Percentiles rank a stretch among this genome's conserved stretches.
Evolutionary conservation across 2,329 filamentous ascomycete genomes (phyloP).

Genomic region (Huntiella omanensis): DNA sequence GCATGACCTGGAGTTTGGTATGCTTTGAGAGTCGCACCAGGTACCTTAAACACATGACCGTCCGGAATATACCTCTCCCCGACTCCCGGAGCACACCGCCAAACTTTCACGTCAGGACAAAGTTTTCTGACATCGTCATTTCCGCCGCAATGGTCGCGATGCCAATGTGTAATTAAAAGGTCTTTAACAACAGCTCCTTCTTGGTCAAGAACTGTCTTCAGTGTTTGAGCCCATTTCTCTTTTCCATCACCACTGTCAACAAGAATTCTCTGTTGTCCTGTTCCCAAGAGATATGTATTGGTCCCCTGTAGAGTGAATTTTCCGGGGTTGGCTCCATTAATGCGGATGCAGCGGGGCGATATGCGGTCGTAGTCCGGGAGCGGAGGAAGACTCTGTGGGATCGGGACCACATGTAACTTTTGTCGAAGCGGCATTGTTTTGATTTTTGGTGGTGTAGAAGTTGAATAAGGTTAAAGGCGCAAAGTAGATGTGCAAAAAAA

Average conservation of each 20-base stretch:
- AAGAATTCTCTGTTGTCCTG: slow-evolving; percentile 52
- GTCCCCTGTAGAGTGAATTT: slow-evolving; percentile 65
- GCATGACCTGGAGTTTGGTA: slow-evolving; percentile 51
- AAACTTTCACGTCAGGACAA: slow-evolving; percentile 45
- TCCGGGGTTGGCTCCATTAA: slow-evolving; percentile 77
- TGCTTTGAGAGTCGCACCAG: slow-evolving; percentile 49
- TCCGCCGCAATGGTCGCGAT: slow-evolving; percentile 68
- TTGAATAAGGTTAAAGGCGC: too few relatives aligned
- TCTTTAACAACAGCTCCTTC: slow-evolving; percentile 52
- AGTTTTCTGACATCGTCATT: slow-evolving; percentile 47
- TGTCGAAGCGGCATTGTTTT: not conserved
- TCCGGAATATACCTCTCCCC: slow-evolving; percentile 29
- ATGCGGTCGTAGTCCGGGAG: slow-evolving; percentile 62
- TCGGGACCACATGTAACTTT: too few relatives aligned
- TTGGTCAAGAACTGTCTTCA: slow-evolving; percentile 44
- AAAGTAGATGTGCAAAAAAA: too few relatives aligned
- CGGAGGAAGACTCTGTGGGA: slow-evolving; percentile 26
- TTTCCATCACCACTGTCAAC: slow-evolving; percentile 81
- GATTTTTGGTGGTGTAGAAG: too few relatives aligned
- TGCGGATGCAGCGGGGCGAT: slow-evolving; percentile 59
- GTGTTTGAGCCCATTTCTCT: slow-evolving; percentile 48
- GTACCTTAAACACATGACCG: slow-evolving; percentile 33
- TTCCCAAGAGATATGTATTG: slow-evolving; percentile 86
- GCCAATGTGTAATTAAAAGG: slow-evolving; percentile 79
- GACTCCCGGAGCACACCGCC: slow-evolving; percentile 36